Percentiles rank a stretch among this genome's conserved stretches.
These are phyloP conservation scores for Vigna reflexopilosa DNA, from an alignment of 306 rosid genomes.

Conservation along the genomic window DNA sequence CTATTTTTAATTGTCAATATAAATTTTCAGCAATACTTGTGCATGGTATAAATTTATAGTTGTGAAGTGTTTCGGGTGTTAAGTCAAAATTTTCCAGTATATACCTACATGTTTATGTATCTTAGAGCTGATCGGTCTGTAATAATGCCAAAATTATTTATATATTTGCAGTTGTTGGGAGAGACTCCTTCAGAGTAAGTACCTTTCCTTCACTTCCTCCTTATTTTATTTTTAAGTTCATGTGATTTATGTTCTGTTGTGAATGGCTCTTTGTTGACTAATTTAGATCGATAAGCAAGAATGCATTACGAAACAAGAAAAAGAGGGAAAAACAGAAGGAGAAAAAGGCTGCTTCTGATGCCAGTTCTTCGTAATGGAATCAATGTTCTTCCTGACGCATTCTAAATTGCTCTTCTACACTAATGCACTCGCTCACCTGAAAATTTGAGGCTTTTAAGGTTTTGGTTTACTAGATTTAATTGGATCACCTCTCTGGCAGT, in stretches of 20 bases:
- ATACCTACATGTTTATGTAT: background rate
- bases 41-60: conserved; percentile 8
- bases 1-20: conserved; percentile 14
- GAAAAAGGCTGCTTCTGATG: conserved; percentile 72
- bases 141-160: conserved; percentile 43
- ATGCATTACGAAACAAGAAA: conserved; percentile 86
- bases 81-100: conserved; percentile 6
- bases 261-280: conserved; percentile 39
- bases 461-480: conserved; percentile 23
- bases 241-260: conserved; percentile 28
- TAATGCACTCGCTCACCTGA: background rate
- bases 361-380: conserved; percentile 51
- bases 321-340: conserved; percentile 94
- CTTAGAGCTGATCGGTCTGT: conserved; percentile 38
- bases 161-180: conserved; percentile 75
- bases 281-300: conserved; percentile 80
- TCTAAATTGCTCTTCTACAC: background rate
- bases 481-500: conserved; percentile 10
- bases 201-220: background rate
- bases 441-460: conserved; percentile 22
- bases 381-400: background rate
- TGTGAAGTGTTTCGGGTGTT: conserved; percentile 27
- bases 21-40: background rate
- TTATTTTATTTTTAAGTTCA: conserved; percentile 14
- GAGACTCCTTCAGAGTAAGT: conserved; percentile 74